These are phyloP conservation scores for Arthrobotrys musiformis DNA, from an alignment of 2,329 filamentous ascomycete genomes.

Conservation along the genomic window DNA sequence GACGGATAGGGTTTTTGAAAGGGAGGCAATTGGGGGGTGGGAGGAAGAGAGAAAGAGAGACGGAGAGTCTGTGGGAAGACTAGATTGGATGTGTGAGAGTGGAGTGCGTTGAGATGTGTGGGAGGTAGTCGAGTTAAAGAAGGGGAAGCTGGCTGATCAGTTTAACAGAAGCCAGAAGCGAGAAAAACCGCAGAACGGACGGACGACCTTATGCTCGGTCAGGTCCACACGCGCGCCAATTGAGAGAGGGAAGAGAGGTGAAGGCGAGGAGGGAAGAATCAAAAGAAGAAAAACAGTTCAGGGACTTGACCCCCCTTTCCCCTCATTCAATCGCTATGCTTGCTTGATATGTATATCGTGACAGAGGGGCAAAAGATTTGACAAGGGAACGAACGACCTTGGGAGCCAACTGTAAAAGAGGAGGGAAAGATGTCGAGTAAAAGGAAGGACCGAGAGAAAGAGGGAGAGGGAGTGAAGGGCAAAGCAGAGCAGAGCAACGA, in stretches of 20 bases:
- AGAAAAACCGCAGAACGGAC: slow-evolving; percentile 44
- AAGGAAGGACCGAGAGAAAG: slow-evolving; percentile 28
- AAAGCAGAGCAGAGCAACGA: background rate
- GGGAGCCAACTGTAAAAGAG: slow-evolving; percentile 12
- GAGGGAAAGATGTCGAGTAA: slow-evolving; percentile 35
- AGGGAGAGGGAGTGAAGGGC: slow-evolving; percentile 19
- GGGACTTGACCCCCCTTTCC: slow-evolving; percentile 27
- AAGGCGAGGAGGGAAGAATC: too few relatives aligned
- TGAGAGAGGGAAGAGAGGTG: too few relatives aligned
- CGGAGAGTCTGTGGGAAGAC: slow-evolving; percentile 7
- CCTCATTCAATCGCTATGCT: slow-evolving; percentile 30
- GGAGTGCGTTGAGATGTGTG: slow-evolving; percentile 54
- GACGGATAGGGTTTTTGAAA: slow-evolving; percentile 8
- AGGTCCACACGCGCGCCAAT: slow-evolving; percentile 53
- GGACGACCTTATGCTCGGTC: slow-evolving; percentile 5
- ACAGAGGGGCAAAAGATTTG: slow-evolving; percentile 7
- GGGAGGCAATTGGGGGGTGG: slow-evolving; percentile 22
- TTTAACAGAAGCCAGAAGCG: slow-evolving; percentile 51
- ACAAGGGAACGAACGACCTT: slow-evolving; percentile 19
- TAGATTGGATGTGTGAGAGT: slow-evolving; percentile 4
- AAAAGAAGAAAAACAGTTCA: slow-evolving; percentile 25
- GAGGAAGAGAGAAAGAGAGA: slow-evolving; percentile 5
- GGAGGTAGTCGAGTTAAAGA: slow-evolving; percentile 52
- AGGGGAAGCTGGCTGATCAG: slow-evolving; percentile 53
- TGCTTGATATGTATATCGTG: slow-evolving; percentile 3